Conservation (phyloP, 2,329 filamentous ascomycete species). For the Verticillium tricorpus region DNA sequence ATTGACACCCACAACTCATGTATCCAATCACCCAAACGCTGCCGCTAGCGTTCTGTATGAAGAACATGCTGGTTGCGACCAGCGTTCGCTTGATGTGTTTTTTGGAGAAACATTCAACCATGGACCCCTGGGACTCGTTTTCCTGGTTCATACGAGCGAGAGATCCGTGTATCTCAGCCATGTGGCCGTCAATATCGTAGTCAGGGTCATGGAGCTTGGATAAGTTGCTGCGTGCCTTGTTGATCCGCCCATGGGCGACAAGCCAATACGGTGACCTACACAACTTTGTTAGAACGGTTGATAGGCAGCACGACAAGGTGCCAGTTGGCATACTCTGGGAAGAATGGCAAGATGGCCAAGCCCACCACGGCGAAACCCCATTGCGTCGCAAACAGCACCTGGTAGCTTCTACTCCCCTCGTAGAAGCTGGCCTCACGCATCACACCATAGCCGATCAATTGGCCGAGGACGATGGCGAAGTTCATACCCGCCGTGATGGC, state of each 20-base stretch:
- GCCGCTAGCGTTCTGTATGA: conserved; percentile 24
- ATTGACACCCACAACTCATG: conserved; percentile 6
- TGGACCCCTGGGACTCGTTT: neutral
- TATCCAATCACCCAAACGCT: conserved; percentile 25
- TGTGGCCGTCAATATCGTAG: conserved; percentile 24
- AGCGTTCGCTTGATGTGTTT: conserved; percentile 4
- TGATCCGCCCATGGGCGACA: neutral
- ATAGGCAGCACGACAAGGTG: conserved; percentile 4
- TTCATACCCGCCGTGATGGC: conserved; percentile 17
- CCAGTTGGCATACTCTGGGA: conserved; percentile 25
- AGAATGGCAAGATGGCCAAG: conserved; percentile 22
- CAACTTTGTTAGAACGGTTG: no score
- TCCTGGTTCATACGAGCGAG: neutral
- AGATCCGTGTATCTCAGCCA: conserved; percentile 20
- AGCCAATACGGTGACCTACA: no score
- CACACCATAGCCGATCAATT: conserved; percentile 12
- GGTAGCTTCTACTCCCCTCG: conserved; percentile 16
- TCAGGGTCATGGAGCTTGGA: conserved; percentile 19
- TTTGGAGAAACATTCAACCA: conserved; percentile 6
- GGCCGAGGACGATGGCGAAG: conserved; percentile 11
- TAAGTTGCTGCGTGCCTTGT: conserved; percentile 25
- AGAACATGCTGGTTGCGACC: conserved; percentile 22
- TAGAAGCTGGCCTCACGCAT: conserved; percentile 19
- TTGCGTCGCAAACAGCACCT: conserved; percentile 24
- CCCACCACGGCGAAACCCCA: conserved; percentile 24